A percentile compares a stretch with the other conserved stretches of the same genome.
Evolutionary conservation across 164 flowering plant species (phyloP).

Genomic region (Umbellularia californica): DNA sequence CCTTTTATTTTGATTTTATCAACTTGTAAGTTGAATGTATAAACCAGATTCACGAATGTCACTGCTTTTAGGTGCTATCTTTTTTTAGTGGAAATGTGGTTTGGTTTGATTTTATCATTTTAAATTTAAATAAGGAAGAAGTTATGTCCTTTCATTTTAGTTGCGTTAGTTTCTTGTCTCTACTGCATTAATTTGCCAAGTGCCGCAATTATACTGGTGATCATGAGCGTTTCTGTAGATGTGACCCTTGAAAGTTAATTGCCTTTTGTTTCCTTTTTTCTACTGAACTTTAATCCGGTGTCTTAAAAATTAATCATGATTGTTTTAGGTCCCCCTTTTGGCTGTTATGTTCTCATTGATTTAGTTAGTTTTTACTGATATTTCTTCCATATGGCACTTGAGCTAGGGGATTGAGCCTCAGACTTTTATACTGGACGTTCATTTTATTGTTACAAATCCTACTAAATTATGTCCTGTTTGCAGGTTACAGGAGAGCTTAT

Average conservation of each 20-base stretch:
- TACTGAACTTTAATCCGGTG: too few relatives aligned
- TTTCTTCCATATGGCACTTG: not conserved
- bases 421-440: not conserved
- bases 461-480: slow-evolving; percentile 1
- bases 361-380: not conserved
- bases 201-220: too few relatives aligned
- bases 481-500: slow-evolving; percentile 89
- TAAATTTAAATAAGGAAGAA: too few relatives aligned
- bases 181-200: too few relatives aligned
- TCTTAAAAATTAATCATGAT: too few relatives aligned
- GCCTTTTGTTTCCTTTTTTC: too few relatives aligned
- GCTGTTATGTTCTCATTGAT: not conserved
- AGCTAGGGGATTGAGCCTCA: not conserved
- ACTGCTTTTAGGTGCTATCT: not conserved
- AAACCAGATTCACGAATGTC: not conserved
- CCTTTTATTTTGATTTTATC: not conserved
- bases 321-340: too few relatives aligned
- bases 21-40: not conserved
- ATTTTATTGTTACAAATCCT: too few relatives aligned
- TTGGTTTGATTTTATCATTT: too few relatives aligned
- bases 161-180: not conserved
- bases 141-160: not conserved
- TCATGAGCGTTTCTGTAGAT: too few relatives aligned
- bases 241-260: too few relatives aligned
- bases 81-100: not conserved